Evolutionary conservation across 441 rosid species (phyloP).

Genomic region (Gossypium aridum): DNA sequence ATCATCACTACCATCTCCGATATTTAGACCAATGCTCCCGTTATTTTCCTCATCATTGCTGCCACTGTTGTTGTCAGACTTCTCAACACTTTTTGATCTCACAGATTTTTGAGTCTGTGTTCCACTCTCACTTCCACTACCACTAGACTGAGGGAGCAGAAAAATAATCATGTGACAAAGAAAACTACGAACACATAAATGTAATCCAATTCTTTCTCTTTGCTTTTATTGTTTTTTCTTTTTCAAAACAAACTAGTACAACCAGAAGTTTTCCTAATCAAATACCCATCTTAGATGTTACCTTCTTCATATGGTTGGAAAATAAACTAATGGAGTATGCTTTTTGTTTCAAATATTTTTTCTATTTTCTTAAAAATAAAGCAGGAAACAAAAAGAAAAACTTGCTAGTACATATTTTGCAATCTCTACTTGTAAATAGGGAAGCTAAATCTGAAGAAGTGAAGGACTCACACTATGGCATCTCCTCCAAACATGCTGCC

Average conservation of each 20-base stretch:
- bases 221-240: not conserved
- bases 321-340: not conserved
- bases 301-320: conserved; percentile 10
- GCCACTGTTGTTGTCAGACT: conserved; percentile 36
- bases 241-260: not conserved
- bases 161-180: conserved; percentile 10
- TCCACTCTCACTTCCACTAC: conserved; percentile 65
- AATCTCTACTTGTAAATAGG: not conserved
- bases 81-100: conserved; percentile 35
- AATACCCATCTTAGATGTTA: not conserved
- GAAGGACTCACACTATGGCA: conserved; percentile 61
- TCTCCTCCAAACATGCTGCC: conserved; percentile 98
- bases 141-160: conserved; percentile 46
- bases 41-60: conserved; percentile 40
- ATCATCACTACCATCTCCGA: conserved; percentile 48
- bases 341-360: not conserved
- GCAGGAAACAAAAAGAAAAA: not conserved
- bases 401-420: not conserved
- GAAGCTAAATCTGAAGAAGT: conserved; percentile 11
- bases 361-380: conserved; percentile 2
- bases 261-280: not conserved
- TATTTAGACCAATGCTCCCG: conserved; percentile 32
- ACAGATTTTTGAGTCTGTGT: conserved; percentile 40
- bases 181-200: not conserved
- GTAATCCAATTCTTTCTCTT: not conserved